phyloP scores from a whole-genome alignment of 768 basidiomycete species.

The Suillus ampliporus region DNA sequence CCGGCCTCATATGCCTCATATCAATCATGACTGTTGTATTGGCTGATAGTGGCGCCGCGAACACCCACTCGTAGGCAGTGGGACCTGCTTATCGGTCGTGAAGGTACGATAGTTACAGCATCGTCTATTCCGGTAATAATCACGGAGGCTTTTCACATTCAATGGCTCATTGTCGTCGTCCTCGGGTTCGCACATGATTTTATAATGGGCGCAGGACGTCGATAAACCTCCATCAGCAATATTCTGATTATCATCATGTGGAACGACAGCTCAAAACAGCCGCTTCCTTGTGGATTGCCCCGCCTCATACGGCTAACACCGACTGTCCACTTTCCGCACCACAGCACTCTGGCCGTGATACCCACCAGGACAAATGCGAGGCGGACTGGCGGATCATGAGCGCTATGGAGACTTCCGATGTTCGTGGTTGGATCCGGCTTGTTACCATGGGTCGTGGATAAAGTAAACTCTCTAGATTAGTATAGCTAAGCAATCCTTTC shows the following conservation, averaged over 20 bases:
- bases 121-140: background rate
- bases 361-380: background rate
- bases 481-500: background rate
- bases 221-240: background rate
- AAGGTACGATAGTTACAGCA: slow-evolving; percentile 4
- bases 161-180: slow-evolving; percentile 3
- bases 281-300: background rate
- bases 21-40: slow-evolving; percentile 3
- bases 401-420: background rate
- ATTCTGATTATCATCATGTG: background rate
- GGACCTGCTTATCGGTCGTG: slow-evolving; percentile 12
- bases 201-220: background rate
- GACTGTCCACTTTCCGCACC: background rate
- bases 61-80: background rate
- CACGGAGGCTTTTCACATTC: slow-evolving; percentile 8
- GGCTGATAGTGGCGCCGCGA: slow-evolving; percentile 4
- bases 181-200: slow-evolving; percentile 3
- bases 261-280: background rate
- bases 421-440: background rate
- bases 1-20: background rate
- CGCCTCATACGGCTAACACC: background rate
- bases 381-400: background rate
- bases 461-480: background rate
- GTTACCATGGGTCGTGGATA: background rate
- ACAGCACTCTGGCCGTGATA: background rate